Conservation (phyloP, 2,329 filamentous ascomycete genomes). For the Dactylonectria estremocensis region DNA sequence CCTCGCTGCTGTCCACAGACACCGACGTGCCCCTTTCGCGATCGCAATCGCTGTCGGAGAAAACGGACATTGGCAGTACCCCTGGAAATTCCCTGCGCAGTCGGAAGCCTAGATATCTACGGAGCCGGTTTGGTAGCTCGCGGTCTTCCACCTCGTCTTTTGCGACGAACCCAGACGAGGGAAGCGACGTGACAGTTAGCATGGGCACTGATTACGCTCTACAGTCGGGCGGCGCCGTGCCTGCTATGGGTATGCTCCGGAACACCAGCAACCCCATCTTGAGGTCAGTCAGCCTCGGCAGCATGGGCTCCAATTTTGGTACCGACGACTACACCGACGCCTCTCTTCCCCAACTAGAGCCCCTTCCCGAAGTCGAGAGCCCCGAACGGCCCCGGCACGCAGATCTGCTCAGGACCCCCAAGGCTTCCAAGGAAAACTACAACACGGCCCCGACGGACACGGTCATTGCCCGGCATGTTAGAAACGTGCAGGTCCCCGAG, state of each 20-base stretch:
- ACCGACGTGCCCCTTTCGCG: slow-evolving; percentile 50
- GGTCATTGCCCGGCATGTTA: slow-evolving; percentile 88
- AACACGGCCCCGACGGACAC: slow-evolving; percentile 84
- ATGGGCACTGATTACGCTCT: slow-evolving; percentile 82
- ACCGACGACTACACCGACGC: slow-evolving; percentile 69
- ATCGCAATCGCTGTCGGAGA: slow-evolving; percentile 52
- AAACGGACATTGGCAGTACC: slow-evolving; percentile 62
- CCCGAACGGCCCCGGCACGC: slow-evolving; percentile 57
- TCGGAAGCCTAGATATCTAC: slow-evolving; percentile 70
- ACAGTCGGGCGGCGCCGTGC: slow-evolving; percentile 83
- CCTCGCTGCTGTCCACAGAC: slow-evolving; percentile 50
- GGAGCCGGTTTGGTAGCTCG: slow-evolving; percentile 71
- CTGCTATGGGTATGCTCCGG: slow-evolving; percentile 67
- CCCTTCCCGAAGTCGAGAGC: slow-evolving; percentile 65
- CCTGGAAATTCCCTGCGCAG: slow-evolving; percentile 63
- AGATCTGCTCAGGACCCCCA: slow-evolving; percentile 78
- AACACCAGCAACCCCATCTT: slow-evolving; percentile 72
- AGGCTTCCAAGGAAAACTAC: slow-evolving; percentile 68
- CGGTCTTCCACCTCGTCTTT: slow-evolving; percentile 74
- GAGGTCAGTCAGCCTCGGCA: slow-evolving; percentile 88
- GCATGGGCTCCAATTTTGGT: slow-evolving; percentile 81
- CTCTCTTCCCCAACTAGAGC: slow-evolving; percentile 63
- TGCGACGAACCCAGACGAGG: slow-evolving; percentile 68
- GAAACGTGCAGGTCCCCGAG: slow-evolving; percentile 91
- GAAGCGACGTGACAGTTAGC: slow-evolving; percentile 82